phyloP scores from a whole-genome alignment of 1,139 yeast genomes.

The Suhomyces taliae region DNA sequence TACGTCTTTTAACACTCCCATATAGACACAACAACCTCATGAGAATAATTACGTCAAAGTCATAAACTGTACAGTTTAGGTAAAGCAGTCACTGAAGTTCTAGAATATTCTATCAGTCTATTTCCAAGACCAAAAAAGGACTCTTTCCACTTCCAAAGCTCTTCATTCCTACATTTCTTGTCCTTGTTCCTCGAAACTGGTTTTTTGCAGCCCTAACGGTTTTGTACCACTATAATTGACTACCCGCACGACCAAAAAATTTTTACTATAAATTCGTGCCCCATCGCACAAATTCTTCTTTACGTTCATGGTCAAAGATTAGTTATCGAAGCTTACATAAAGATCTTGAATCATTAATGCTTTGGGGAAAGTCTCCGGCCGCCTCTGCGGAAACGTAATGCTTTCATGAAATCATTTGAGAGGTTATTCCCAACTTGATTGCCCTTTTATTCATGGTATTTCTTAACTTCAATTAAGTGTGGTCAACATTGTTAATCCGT shows the following conservation, averaged over 20 bases:
- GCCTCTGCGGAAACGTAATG: slow-evolving; percentile 62
- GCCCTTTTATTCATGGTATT: neutral
- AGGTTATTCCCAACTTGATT: neutral
- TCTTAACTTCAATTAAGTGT: neutral
- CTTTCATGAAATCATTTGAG: slow-evolving; percentile 35
- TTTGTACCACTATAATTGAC: neutral
- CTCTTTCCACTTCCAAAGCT: no score
- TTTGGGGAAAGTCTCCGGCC: slow-evolving; percentile 98
- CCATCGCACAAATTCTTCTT: slow-evolving; percentile 21
- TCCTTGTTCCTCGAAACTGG: no score
- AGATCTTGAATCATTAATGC: slow-evolving; percentile 44
- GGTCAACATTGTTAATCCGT: slow-evolving; percentile 12
- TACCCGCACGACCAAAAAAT: slow-evolving; percentile 11
- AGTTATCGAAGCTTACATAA: slow-evolving; percentile 81
- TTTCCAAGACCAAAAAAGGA: no score
- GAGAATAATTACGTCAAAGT: no score
- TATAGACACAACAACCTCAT: no score
- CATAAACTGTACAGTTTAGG: no score
- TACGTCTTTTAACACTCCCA: no score
- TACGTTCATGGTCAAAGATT: slow-evolving; percentile 71
- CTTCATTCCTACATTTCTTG: no score
- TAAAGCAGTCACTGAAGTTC: no score
- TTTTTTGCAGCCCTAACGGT: slow-evolving; percentile 13
- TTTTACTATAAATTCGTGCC: neutral
- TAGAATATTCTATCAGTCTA: no score